Evolutionary conservation across 1,284 basidiomycete genomes (phyloP), one percentile per base, ranked within the genome.

Genomic region (Sporisorium scitamineum): DNA sequence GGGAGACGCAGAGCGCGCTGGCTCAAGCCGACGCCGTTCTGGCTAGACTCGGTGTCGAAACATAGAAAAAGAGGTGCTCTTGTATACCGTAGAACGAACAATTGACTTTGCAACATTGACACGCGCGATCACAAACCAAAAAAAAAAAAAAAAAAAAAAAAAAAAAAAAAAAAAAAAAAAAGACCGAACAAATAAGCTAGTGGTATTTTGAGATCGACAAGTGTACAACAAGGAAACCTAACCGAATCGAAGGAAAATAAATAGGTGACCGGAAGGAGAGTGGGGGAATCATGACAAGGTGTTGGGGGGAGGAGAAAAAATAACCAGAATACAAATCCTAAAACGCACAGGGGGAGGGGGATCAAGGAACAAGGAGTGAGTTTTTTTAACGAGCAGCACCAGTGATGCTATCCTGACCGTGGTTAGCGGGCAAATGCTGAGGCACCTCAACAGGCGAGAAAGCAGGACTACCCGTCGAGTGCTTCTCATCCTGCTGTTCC

Each of bases 401-500:
- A 24, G 50, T 27, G 18, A 62, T 47, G 16, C 52, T 42, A 13
- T 67, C 39, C 39, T 71, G 54, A n/a, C 22, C n/a, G 9, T 34
- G 34, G 3, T 37, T 14, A 3, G 39, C 16, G 10, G 59, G 53
- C 26, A 58, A 54, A 29, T 45, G 39, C 6, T 14, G 18, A 8
- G 61, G 55, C 24, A 73, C 63, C 34, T 67, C 61, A 26, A 73
- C 70, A 8, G 70, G 70, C 27, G 52, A 51, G 50, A 73, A 67
- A n/a, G 51, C 32, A 1, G 70, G 70, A 51, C 60, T 63, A 5
- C 60, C 60, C 13, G 61, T 32, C n/a, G 67, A 70, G 63, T 67
- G 62, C 63, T 76, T 76, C 56, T 76, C 74, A 10, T 70, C 71
- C 20, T 42, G 39, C 39, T 42, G 39, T 9, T 65, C 56, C 2